Percentiles rank a stretch among this genome's conserved stretches.
These are phyloP conservation scores for Lasiodiplodia theobromae DNA, from an alignment of 2,329 filamentous ascomycete genomes.

Conservation along the genomic window DNA sequence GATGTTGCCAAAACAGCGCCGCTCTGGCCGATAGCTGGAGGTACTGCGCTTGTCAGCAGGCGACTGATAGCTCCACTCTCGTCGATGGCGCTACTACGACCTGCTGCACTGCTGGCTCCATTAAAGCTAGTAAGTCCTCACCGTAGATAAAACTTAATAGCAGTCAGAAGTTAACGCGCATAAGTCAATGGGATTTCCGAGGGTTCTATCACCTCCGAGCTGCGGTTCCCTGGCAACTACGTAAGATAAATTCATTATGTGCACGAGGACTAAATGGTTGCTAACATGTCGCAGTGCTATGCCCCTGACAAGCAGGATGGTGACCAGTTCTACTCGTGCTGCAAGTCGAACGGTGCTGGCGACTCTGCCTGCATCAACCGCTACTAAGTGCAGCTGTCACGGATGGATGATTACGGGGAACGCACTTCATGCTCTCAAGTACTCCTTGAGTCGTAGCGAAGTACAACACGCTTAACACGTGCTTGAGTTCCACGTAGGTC, in stretches of 20 bases:
- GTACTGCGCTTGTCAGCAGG: not conserved
- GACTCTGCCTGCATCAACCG: slow-evolving; percentile 7
- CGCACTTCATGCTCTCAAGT: no score
- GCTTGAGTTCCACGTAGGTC: no score
- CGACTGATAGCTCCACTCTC: not conserved
- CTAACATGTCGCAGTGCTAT: not conserved
- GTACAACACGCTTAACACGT: no score
- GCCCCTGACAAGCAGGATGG: not conserved
- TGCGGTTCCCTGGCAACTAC: not conserved
- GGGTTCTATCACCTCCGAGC: not conserved
- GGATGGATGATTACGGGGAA: no score
- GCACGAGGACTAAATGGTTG: not conserved
- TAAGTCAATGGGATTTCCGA: not conserved
- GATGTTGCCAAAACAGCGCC: not conserved
- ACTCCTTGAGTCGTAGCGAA: no score
- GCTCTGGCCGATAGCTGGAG: not conserved
- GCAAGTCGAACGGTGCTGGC: not conserved
- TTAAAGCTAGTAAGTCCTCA: not conserved
- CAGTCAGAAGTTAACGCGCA: not conserved
- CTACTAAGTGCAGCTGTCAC: not conserved
- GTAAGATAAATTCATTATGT: not conserved
- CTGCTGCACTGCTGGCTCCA: not conserved
- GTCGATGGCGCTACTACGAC: not conserved
- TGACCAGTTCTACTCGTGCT: not conserved
- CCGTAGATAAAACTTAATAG: not conserved